phyloP scores from a whole-genome alignment of 2,329 filamentous ascomycete genomes.

The Delphinella strobiligena region DNA sequence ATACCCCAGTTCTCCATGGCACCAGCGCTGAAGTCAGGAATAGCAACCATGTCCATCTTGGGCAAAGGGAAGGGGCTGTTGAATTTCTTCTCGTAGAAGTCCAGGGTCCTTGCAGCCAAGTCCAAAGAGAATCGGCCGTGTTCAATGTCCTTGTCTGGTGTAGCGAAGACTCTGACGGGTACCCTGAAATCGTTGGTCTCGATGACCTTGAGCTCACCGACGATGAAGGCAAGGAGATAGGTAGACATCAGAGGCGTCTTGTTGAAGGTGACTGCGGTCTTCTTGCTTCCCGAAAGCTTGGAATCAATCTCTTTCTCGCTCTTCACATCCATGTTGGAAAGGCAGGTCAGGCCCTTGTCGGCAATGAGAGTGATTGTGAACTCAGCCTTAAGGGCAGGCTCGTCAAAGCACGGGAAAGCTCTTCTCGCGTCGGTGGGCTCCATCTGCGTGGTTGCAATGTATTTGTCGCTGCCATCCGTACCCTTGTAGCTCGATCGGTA shows the following conservation, averaged over 20 bases:
- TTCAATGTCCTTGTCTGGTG: conserved; percentile 78
- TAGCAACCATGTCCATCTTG: conserved; percentile 94
- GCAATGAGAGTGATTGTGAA: conserved; percentile 87
- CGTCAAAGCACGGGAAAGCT: conserved; percentile 93
- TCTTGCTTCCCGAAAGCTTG: conserved; percentile 48
- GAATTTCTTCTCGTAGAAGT: conserved; percentile 93
- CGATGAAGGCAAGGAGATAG: conserved; percentile 85
- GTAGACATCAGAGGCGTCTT: conserved; percentile 91
- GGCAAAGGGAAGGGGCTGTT: conserved; percentile 75
- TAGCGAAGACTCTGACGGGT: conserved; percentile 87
- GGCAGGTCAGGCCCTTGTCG: conserved; percentile 77
- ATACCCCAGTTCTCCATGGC: conserved; percentile 99
- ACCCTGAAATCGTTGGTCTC: conserved; percentile 87
- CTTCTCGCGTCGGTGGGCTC: conserved; percentile 87
- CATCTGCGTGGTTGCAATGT: conserved; percentile 89
- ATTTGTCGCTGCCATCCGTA: conserved; percentile 62
- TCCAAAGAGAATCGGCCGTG: conserved; percentile 85
- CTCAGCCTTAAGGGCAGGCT: conserved; percentile 83
- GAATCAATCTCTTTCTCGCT: conserved; percentile 63
- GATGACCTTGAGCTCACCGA: conserved; percentile 87
- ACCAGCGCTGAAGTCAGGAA: conserved; percentile 89
- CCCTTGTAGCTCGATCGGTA: conserved; percentile 91
- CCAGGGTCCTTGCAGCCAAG: conserved; percentile 76
- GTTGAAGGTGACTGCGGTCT: conserved; percentile 85
- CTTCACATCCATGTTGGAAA: conserved; percentile 94